Conservation (phyloP, 331 rosid genomes). For the Rhamnella rubrinervis region DNA sequence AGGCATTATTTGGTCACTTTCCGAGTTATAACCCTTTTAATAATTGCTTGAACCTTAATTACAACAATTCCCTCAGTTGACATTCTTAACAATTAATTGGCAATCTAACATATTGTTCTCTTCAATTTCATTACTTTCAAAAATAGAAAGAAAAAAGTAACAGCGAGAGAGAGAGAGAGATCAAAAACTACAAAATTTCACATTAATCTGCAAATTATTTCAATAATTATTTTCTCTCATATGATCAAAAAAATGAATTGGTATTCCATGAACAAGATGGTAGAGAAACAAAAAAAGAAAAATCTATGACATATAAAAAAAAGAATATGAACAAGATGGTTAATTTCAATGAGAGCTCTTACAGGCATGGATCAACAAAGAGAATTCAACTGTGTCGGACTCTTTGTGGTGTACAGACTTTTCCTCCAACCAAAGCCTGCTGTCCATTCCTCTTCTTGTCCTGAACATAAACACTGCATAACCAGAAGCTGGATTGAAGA, state of each 20-base stretch:
- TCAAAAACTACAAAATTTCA: conserved; percentile 15
- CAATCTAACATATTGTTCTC: too few relatives aligned
- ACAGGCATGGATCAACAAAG: conserved; percentile 93
- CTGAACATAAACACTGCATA: conserved; percentile 86
- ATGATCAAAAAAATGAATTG: conserved; percentile 32
- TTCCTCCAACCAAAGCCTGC: conserved; percentile 84
- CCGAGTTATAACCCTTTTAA: neutral
- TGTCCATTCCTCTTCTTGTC: conserved; percentile 74
- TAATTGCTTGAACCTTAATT: neutral
- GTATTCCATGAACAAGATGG: conserved; percentile 15
- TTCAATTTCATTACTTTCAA: neutral
- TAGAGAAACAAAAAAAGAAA: neutral
- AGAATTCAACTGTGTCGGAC: conserved; percentile 54
- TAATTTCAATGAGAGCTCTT: conserved; percentile 50
- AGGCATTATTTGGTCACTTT: neutral
- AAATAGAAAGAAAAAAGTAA: conserved; percentile 3
- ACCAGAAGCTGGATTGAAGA: conserved; percentile 60
- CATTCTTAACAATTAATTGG: too few relatives aligned
- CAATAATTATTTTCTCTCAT: conserved; percentile 10
- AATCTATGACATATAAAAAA: neutral
- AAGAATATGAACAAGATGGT: neutral
- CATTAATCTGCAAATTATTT: conserved; percentile 22
- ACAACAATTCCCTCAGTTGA: too few relatives aligned
- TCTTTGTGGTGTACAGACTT: conserved; percentile 48
- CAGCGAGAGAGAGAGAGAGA: neutral